Base-by-base conservation (phyloP, 805 yeast genomes). In the Scheffersomyces ergatensis region DNA sequence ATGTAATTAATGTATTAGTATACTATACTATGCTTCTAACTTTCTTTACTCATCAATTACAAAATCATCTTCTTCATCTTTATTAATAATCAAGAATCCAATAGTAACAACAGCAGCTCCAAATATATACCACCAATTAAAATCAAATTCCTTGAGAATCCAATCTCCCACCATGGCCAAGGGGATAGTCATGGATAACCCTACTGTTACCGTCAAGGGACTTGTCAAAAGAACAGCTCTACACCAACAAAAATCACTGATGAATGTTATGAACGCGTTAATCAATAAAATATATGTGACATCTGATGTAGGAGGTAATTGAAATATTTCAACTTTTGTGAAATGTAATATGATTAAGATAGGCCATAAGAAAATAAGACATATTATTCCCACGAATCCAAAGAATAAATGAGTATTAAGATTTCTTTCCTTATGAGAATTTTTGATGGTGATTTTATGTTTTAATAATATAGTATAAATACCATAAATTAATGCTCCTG, bases 221-320 rank as follows among this genome's bases (percentile, higher is more conserved):
- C 93, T 84, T 0, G 99, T 93, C 55, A 93, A 67, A 24, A 93
- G 73, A 79, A 90, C 93, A 0, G 98, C 95, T 47, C 88, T 80
- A 25, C 96, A 96, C 99, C 99, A 93, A 54, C 95, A 82, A 52
- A 84, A 89, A 59, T 93, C 99, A 30, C 95, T 84, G 13, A 90
- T 63, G 50, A 93, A 83, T 0, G 97, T 89, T 32, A 89, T 80
- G 26, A 78, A 54, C 43, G 90, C 85, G 60, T 93, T 93, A 35
- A 79, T 46, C 0, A 75, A 37, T 5, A 92, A 65, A 2, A 89
- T 67, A 1, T 62, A 42, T 54, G 81, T 66, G 3, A 84, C 78
- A 29, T 70, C 67, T 0, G 65, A 46, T 1, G 76, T 62, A 0
- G 73, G 68, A 1, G 98, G 98, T 33, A 84, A 53, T 52, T 79